Base-by-base conservation (phyloP, 345 rosid genomes). In the Abelmoschus esculentus region DNA sequence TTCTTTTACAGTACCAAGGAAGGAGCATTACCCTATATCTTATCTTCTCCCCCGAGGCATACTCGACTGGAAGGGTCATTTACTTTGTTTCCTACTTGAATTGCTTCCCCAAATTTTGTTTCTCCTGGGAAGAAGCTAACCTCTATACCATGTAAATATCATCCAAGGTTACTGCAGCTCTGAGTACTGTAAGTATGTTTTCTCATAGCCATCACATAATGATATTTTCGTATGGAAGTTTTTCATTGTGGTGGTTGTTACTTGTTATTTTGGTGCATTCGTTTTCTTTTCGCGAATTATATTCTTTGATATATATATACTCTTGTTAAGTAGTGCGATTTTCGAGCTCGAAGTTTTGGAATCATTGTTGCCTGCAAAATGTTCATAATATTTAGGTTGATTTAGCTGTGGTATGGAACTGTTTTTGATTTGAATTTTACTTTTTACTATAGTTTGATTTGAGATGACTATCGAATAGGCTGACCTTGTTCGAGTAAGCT, bases 91-190 rank as follows among this genome's bases (percentile, higher is more conserved):
- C 53, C 11, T 28, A 56, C 6, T 17, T n/a, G 29, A 36, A 12
- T 9, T 8, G 62, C 52, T 55, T 73, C 60, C 53, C 19, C 42
- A 15, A 47, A 8, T 58, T 64, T 70, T 36, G 15, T 42, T 38
- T 14, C 40, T 66, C 47, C 52, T 29, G 69, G 72, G 63, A 52
- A 72, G 75, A 65, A 38, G 46, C 67, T 71, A 71, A 67, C 73
- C 28, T 9, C 4, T 34, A 36, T 68, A 64, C 31, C 32, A 32
- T 70, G 71, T 65, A 64, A 56, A 58, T 70, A 64, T 65, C 70
- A 66, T 47, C 55, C 38, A 3, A 46, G 65, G 36, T 28, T 46
- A 26, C 17, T 65, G 34, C 54, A 61, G 53, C 42, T 55, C 31
- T 46, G 55, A 15, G 34, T 65, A 65, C 54, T 47, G 38, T 44